Conservation (phyloP, 2,329 filamentous ascomycete species). For the Lojkania enalia region DNA sequence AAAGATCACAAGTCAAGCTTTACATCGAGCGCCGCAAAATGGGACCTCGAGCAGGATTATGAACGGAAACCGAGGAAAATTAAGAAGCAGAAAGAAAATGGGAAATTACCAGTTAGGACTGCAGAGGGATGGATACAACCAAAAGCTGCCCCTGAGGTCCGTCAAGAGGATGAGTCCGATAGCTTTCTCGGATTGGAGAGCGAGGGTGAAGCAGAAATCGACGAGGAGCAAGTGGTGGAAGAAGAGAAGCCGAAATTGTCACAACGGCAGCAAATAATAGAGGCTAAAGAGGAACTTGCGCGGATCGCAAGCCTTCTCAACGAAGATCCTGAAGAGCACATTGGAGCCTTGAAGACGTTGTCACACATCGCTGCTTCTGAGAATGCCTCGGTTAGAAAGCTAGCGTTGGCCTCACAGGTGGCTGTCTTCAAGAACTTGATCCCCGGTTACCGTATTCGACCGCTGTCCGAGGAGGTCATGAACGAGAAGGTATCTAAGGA, state of each 20-base stretch:
- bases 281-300: slow-evolving; percentile 91
- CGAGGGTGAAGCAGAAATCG: slow-evolving; percentile 54
- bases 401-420: slow-evolving; percentile 83
- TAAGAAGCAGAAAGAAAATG: slow-evolving; percentile 72
- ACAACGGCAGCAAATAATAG: slow-evolving; percentile 75
- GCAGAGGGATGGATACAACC: slow-evolving; percentile 73
- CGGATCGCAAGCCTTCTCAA: slow-evolving; percentile 79
- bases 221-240: slow-evolving; percentile 44
- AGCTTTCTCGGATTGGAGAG: slow-evolving; percentile 65
- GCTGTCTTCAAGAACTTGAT: slow-evolving; percentile 95
- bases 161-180: slow-evolving; percentile 59
- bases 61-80: slow-evolving; percentile 76
- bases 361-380: slow-evolving; percentile 71
- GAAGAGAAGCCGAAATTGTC: slow-evolving; percentile 67
- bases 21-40: slow-evolving; percentile 74
- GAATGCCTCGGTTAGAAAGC: slow-evolving; percentile 76
- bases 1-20: slow-evolving; percentile 56
- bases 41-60: slow-evolving; percentile 92
- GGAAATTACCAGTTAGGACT: slow-evolving; percentile 83
- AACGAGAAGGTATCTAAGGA: slow-evolving; percentile 88
- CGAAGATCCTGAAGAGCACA: slow-evolving; percentile 90
- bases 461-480: slow-evolving; percentile 72
- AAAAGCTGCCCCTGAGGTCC: slow-evolving; percentile 35
- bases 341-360: slow-evolving; percentile 75
- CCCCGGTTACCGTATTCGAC: slow-evolving; percentile 91